Conservation (phyloP, 257 asterid species). For the Euphrasia confusa region DNA sequence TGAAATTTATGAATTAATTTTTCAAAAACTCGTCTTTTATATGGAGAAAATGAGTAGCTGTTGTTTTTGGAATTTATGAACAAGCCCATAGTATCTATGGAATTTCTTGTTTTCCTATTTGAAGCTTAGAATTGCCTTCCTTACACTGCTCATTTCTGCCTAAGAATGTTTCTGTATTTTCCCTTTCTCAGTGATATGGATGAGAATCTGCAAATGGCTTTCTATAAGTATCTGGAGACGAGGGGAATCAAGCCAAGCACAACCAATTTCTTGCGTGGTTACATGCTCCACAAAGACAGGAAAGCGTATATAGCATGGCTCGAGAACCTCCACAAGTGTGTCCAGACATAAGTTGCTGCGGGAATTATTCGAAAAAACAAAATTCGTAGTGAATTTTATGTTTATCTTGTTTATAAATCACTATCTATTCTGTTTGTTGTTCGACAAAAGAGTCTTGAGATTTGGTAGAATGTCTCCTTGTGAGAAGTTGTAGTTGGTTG, state of each 20-base stretch:
- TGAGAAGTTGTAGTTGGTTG: too few relatives aligned
- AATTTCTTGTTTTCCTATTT: background rate
- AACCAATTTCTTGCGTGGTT: slow-evolving; percentile 75
- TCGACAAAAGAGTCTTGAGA: too few relatives aligned
- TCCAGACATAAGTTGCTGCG: slow-evolving; percentile 38
- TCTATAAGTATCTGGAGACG: slow-evolving; percentile 82
- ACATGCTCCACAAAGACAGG: slow-evolving; percentile 71
- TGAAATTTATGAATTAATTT: too few relatives aligned
- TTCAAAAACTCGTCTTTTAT: too few relatives aligned
- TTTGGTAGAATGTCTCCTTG: too few relatives aligned
- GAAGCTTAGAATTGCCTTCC: background rate
- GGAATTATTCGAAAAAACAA: too few relatives aligned
- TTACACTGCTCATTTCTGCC: background rate
- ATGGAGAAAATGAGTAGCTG: background rate
- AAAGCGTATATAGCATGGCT: slow-evolving; percentile 72
- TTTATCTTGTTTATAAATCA: too few relatives aligned
- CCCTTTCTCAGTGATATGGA: slow-evolving; percentile 61
- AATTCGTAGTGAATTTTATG: too few relatives aligned
- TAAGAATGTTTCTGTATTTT: background rate
- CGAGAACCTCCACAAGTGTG: slow-evolving; percentile 59
- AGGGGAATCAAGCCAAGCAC: slow-evolving; percentile 81
- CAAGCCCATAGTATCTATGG: background rate
- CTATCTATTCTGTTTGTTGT: too few relatives aligned
- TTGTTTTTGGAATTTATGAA: background rate
- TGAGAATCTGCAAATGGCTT: slow-evolving; percentile 89